phyloP scores from a whole-genome alignment of 805 yeast species.

The Lipomyces orientalis region DNA sequence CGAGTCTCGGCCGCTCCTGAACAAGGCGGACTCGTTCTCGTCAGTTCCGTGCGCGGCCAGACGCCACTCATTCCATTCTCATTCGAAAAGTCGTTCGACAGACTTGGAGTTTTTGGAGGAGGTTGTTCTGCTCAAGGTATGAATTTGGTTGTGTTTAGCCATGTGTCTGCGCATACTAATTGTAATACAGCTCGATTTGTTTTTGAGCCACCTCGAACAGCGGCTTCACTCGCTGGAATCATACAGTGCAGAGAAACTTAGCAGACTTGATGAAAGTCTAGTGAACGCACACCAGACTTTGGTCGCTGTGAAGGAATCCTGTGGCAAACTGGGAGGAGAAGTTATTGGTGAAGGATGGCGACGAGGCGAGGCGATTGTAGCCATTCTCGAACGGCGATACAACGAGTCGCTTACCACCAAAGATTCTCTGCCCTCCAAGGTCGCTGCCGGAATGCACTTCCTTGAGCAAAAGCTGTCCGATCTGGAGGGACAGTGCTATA shows the following conservation, averaged over 20 bases:
- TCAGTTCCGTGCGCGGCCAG: slow-evolving; percentile 11
- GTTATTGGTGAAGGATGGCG: slow-evolving; percentile 44
- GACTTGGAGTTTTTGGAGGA: slow-evolving; percentile 31
- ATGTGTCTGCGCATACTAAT: background rate
- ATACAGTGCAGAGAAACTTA: slow-evolving; percentile 42
- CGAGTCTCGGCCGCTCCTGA: slow-evolving; percentile 11
- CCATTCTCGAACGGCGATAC: slow-evolving; percentile 40
- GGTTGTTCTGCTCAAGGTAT: slow-evolving; percentile 26
- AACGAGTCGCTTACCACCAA: slow-evolving; percentile 29
- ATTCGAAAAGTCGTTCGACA: slow-evolving; percentile 19
- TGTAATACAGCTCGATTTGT: slow-evolving; percentile 34
- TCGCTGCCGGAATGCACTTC: slow-evolving; percentile 42
- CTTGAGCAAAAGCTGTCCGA: slow-evolving; percentile 45
- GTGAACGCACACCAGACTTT: slow-evolving; percentile 42
- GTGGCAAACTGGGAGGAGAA: slow-evolving; percentile 39
- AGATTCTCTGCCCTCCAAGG: slow-evolving; percentile 39
- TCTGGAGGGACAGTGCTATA: slow-evolving; percentile 44
- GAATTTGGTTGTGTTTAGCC: background rate
- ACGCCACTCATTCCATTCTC: slow-evolving; percentile 27
- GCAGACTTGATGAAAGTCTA: slow-evolving; percentile 44
- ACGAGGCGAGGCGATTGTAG: slow-evolving; percentile 45
- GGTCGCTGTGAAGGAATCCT: slow-evolving; percentile 40
- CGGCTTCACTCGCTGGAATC: slow-evolving; percentile 46
- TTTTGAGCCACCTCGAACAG: slow-evolving; percentile 37
- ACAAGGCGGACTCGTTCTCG: slow-evolving; percentile 15